Conservation (phyloP, 2,329 filamentous ascomycete genomes). For the Pseudogymnoascus sp. region DNA sequence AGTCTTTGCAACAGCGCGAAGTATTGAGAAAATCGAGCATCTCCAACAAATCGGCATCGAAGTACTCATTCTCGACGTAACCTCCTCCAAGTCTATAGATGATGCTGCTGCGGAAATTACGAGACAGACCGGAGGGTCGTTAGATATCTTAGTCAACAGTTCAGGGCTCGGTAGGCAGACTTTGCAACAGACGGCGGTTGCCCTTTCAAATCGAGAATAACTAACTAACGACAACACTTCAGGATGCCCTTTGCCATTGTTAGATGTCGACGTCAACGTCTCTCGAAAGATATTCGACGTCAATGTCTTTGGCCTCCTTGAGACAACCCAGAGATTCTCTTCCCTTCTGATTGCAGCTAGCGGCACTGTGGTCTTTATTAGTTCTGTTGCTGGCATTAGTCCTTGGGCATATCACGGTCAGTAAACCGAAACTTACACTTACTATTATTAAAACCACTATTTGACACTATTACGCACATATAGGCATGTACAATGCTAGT, state of each 20-base stretch:
- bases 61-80: slow-evolving; percentile 35
- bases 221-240: slow-evolving; percentile 18
- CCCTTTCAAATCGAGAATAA: slow-evolving; percentile 14
- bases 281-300: slow-evolving; percentile 26
- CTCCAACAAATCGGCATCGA: slow-evolving; percentile 24
- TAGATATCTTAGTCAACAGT: slow-evolving; percentile 40
- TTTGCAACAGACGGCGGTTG: slow-evolving; percentile 7
- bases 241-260: slow-evolving; percentile 24
- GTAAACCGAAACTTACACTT: slow-evolving; percentile 21
- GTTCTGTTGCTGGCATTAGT: slow-evolving; percentile 25
- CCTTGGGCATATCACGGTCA: slow-evolving; percentile 38
- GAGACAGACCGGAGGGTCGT: slow-evolving; percentile 28
- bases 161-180: slow-evolving; percentile 27
- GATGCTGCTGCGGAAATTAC: slow-evolving; percentile 27
- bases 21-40: slow-evolving; percentile 29
- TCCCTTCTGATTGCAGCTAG: slow-evolving; percentile 32
- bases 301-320: slow-evolving; percentile 28
- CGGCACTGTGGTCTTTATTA: slow-evolving; percentile 37
- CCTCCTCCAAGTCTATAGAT: slow-evolving; percentile 30
- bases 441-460: slow-evolving; percentile 13
- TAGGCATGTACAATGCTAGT: slow-evolving; percentile 20
- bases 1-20: slow-evolving; percentile 36
- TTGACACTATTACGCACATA: background rate
- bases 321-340: slow-evolving; percentile 27
- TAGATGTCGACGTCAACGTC: slow-evolving; percentile 26